phyloP scores from a whole-genome alignment of 1,284 basidiomycete genomes.

The Microstroma glucosiphilum region DNA sequence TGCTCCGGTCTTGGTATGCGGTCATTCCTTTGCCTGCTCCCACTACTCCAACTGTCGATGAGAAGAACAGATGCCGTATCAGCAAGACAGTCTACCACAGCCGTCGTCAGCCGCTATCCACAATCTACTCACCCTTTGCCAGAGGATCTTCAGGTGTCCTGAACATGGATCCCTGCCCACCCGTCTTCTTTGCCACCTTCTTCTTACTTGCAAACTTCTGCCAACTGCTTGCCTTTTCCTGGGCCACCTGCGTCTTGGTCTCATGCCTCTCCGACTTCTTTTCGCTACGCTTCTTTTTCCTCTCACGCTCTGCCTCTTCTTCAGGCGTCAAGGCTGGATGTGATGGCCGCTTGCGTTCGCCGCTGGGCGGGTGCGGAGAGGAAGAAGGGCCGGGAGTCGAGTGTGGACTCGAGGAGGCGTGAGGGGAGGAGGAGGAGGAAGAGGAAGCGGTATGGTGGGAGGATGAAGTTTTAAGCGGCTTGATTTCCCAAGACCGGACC shows the following conservation, averaged over 20 bases:
- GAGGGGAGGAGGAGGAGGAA: conserved; percentile 13
- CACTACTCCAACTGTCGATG: conserved; percentile 75
- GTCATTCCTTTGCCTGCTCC: conserved; percentile 91
- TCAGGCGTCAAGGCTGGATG: conserved; percentile 44
- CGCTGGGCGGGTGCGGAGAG: background rate
- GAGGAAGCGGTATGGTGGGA: conserved; percentile 51
- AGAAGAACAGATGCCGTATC: conserved; percentile 3
- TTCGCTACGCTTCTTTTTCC: conserved; percentile 95
- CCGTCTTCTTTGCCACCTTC: conserved; percentile 56
- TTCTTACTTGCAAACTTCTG: conserved; percentile 80
- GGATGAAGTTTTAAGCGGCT: conserved; percentile 53
- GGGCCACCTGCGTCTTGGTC: conserved; percentile 81
- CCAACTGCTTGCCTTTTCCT: conserved; percentile 83
- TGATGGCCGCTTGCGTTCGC: background rate
- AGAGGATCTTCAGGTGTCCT: conserved; percentile 89
- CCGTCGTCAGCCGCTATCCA: background rate
- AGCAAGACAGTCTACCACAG: conserved; percentile 2
- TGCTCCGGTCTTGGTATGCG: conserved; percentile 64
- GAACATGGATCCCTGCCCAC: conserved; percentile 66
- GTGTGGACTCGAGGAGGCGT: background rate
- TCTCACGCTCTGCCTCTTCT: conserved; percentile 69
- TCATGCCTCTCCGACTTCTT: conserved; percentile 83
- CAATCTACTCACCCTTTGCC: conserved; percentile 63
- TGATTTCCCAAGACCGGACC: conserved; percentile 51
- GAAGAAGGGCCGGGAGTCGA: background rate